Evolutionary conservation across 352 stramenopile species (phyloP).

Genomic region (Globisporangium megalacanthum): DNA sequence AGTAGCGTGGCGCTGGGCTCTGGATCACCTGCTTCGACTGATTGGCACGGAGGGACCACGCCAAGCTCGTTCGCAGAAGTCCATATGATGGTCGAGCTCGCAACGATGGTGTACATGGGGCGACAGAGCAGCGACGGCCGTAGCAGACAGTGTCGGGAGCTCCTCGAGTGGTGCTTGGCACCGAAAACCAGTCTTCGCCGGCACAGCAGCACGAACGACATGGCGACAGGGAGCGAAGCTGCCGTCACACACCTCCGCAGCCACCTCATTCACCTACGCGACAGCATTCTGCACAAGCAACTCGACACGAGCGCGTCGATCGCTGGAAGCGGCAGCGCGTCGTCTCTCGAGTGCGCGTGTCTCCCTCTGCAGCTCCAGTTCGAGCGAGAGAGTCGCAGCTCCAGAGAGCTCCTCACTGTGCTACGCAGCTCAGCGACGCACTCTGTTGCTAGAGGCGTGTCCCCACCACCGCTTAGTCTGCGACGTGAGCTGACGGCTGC

Average conservation of each 20-base stretch:
- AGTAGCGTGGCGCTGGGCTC: constrained; percentile 8
- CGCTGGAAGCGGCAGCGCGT: background rate
- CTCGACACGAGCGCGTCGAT: constrained; percentile 5
- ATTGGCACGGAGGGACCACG: background rate
- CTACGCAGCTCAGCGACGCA: background rate
- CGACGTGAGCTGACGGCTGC: background rate
- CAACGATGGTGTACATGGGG: constrained; percentile 27
- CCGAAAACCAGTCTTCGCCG: background rate
- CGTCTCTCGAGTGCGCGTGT: constrained; percentile 1
- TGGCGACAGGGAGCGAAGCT: background rate
- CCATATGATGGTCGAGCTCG: constrained; percentile 19
- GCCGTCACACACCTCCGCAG: constrained; percentile 2
- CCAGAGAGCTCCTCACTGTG: background rate
- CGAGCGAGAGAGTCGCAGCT: background rate
- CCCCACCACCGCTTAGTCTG: background rate
- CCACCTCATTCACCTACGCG: constrained; percentile 18
- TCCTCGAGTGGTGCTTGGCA: constrained; percentile 30
- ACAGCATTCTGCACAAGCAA: constrained; percentile 14
- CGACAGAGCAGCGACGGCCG: constrained; percentile 16
- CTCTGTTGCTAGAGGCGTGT: no score
- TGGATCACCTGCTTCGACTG: background rate
- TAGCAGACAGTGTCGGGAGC: constrained; percentile 23
- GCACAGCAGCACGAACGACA: background rate
- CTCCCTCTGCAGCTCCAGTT: constrained; percentile 7
- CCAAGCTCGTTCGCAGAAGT: constrained; percentile 12